Evolutionary conservation across 306 rosid genomes (phyloP).

Genomic region (Rosa persica): DNA sequence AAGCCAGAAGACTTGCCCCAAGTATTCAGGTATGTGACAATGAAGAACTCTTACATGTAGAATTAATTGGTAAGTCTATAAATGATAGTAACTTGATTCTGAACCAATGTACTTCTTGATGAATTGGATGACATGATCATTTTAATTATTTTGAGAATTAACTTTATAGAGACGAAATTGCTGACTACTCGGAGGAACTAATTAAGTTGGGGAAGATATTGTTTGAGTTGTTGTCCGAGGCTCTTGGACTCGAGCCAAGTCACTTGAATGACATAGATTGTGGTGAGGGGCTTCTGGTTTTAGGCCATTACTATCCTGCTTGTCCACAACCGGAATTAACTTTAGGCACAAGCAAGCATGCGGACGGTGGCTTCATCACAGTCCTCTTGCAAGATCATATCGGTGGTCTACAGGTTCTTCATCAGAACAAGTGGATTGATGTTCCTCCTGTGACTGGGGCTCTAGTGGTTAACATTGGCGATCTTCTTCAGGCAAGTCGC

Average conservation of each 20-base stretch:
- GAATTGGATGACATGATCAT: neutral
- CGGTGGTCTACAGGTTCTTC: slow-evolving; percentile 55
- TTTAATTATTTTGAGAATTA: neutral
- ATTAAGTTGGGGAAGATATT: slow-evolving; percentile 35
- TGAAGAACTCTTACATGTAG: neutral
- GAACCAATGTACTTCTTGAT: neutral
- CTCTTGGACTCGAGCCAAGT: slow-evolving; percentile 19
- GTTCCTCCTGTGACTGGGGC: slow-evolving; percentile 16
- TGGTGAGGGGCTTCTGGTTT: slow-evolving; percentile 13
- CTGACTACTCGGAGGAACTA: slow-evolving; percentile 37
- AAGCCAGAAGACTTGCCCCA: slow-evolving; percentile 7
- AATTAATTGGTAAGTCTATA: too few species aligned
- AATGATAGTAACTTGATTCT: neutral
- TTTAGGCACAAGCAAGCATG: slow-evolving; percentile 31
- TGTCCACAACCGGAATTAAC: slow-evolving; percentile 30
- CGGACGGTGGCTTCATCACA: slow-evolving; percentile 41
- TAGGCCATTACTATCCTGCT: slow-evolving; percentile 26
- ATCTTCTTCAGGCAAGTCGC: slow-evolving; percentile 23
- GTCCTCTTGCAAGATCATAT: slow-evolving; percentile 51
- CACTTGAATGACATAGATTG: slow-evolving; percentile 26
- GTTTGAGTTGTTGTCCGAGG: slow-evolving; percentile 24
- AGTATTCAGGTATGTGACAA: slow-evolving; percentile 10
- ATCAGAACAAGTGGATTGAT: slow-evolving; percentile 15
- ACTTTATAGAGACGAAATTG: neutral
- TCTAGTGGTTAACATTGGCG: slow-evolving; percentile 23